Percentiles rank a stretch among this genome's conserved stretches.
Conservation (phyloP, 192 early-diverging fungal genomes). For the Coemansia sp. region DNA sequence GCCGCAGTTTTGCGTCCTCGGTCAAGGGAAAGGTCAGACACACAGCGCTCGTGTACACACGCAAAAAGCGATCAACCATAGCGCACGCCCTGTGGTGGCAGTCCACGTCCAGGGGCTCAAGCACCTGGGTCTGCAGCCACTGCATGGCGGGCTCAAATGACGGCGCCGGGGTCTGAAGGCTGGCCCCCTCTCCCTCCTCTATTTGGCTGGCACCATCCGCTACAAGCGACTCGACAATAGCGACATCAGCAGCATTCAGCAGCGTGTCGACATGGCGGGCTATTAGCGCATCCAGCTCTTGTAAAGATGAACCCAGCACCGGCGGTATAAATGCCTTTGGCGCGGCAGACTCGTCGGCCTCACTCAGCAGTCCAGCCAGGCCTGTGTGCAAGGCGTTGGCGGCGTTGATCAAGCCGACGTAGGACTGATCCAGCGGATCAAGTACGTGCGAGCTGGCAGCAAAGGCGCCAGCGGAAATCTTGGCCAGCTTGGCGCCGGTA, state of each 20-base stretch:
- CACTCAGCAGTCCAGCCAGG: slow-evolving; percentile 6
- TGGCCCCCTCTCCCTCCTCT: no score
- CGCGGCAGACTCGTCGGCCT: not conserved
- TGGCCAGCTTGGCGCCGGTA: not conserved
- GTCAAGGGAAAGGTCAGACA: slow-evolving; percentile 25
- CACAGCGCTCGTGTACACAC: slow-evolving; percentile 2
- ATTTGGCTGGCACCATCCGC: not conserved
- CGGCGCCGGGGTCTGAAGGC: no score
- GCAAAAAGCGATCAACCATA: slow-evolving; percentile 11
- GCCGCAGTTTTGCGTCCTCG: slow-evolving; percentile 19
- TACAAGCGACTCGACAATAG: slow-evolving; percentile 1
- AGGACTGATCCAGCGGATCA: slow-evolving; percentile 9
- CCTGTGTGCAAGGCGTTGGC: slow-evolving; percentile 9
- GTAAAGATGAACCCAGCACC: not conserved
- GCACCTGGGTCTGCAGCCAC: slow-evolving; percentile 27
- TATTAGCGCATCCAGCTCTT: slow-evolving; percentile 3
- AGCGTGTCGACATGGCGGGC: not conserved
- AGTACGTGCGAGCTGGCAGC: slow-evolving; percentile 1
- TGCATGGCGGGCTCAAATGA: slow-evolving; percentile 11
- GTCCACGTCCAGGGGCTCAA: slow-evolving; percentile 4
- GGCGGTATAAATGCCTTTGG: no score
- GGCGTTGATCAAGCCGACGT: slow-evolving; percentile 18
- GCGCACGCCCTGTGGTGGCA: not conserved
- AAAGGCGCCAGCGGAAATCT: not conserved
- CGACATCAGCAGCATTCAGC: slow-evolving; percentile 6